phyloP scores from a whole-genome alignment of 345 rosid species.

The Excoecaria cochinchinensis region DNA sequence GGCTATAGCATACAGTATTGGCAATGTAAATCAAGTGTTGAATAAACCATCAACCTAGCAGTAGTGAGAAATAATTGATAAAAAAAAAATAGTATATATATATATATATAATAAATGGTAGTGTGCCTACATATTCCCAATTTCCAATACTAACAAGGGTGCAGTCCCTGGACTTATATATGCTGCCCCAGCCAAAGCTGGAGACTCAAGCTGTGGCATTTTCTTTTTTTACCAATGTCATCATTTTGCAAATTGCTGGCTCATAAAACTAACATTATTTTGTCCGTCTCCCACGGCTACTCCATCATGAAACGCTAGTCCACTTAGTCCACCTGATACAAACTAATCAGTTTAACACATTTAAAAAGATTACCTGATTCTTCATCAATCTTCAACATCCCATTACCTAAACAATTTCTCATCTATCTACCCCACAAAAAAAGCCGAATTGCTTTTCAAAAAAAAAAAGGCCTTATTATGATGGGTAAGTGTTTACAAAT shows the following conservation, averaged over 20 bases:
- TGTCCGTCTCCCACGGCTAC: background rate
- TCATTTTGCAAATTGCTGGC: background rate
- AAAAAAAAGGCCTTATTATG: background rate
- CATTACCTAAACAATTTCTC: background rate
- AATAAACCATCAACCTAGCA: background rate
- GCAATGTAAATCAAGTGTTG: background rate
- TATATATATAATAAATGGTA: too few species aligned
- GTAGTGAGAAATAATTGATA: background rate
- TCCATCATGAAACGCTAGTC: background rate
- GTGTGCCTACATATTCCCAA: background rate
- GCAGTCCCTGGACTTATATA: background rate
- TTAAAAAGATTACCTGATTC: background rate
- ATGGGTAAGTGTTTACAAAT: background rate
- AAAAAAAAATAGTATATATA: background rate
- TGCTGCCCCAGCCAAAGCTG: background rate
- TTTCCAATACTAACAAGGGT: background rate
- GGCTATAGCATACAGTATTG: conserved; percentile 27
- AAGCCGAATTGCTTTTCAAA: background rate
- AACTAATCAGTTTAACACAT: background rate
- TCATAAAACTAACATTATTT: background rate
- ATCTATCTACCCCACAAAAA: background rate
- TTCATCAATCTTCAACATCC: background rate
- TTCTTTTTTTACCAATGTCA: background rate
- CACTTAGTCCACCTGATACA: background rate
- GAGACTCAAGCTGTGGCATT: background rate